Percentiles rank a stretch among this genome's conserved stretches.
phyloP scores from a whole-genome alignment of 768 basidiomycete genomes.

The Mycena leptocephala region DNA sequence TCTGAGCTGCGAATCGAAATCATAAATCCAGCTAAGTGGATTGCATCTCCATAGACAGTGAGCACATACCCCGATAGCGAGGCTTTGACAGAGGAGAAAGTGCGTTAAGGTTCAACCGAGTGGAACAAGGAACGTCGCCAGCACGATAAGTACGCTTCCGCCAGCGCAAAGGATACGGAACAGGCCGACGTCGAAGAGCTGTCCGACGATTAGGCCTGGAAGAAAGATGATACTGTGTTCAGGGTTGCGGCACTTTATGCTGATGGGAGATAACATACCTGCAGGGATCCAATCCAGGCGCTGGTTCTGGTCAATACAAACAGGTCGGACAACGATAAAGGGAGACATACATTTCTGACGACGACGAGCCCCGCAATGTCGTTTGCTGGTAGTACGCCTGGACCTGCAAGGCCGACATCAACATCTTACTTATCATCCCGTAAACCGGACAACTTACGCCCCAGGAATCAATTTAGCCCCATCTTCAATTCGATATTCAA shows the following conservation, averaged over 20 bases:
- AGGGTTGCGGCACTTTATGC: neutral
- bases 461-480: neutral
- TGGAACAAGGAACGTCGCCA: neutral
- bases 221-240: constrained; percentile 41
- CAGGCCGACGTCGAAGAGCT: constrained; percentile 80
- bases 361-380: neutral
- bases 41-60: neutral
- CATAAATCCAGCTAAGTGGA: neutral
- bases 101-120: neutral
- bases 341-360: constrained; percentile 1
- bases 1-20: neutral
- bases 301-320: neutral
- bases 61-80: neutral
- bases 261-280: neutral
- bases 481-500: neutral
- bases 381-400: constrained; percentile 5
- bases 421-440: neutral
- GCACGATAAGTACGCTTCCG: neutral
- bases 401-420: neutral
- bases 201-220: constrained; percentile 75
- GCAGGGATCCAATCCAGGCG: constrained; percentile 2
- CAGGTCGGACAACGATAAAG: neutral
- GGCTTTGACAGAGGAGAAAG: neutral
- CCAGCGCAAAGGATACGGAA: neutral
- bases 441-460: neutral